Percentiles rank a stretch among this genome's conserved stretches.
Evolutionary conservation across 805 yeast genomes (phyloP).

Genomic region (Sungouiella thailandica): DNA sequence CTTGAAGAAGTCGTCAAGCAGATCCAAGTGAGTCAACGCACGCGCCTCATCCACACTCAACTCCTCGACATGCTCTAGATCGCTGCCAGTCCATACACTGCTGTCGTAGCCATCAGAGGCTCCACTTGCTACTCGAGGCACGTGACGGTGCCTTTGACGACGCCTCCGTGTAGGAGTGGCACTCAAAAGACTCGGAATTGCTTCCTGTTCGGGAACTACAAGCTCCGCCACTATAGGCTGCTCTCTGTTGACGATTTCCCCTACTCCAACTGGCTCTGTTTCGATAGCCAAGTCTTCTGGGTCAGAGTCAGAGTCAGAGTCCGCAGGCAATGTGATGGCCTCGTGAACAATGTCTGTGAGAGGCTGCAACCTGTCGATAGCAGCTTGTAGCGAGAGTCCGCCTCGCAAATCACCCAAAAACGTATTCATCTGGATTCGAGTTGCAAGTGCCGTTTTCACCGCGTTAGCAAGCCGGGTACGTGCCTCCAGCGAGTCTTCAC

Average conservation of each 20-base stretch:
- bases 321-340: slow-evolving; percentile 46
- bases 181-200: slow-evolving; percentile 3
- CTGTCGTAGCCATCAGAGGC: slow-evolving; percentile 12
- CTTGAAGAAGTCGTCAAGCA: slow-evolving; percentile 33
- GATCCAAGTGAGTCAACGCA: slow-evolving; percentile 32
- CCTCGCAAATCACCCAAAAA: slow-evolving; percentile 35
- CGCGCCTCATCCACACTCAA: slow-evolving; percentile 29
- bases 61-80: slow-evolving; percentile 27
- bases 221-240: slow-evolving; percentile 49
- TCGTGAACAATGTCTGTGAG: slow-evolving; percentile 41
- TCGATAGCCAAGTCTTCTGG: slow-evolving; percentile 16
- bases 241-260: slow-evolving; percentile 41
- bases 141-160: slow-evolving; percentile 1
- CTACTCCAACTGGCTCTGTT: slow-evolving; percentile 54
- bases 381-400: slow-evolving; percentile 47
- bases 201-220: slow-evolving; percentile 42
- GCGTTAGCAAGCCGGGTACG: slow-evolving; percentile 22
- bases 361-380: slow-evolving; percentile 49
- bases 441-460: slow-evolving; percentile 34
- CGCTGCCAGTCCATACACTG: slow-evolving; percentile 10
- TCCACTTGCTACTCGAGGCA: slow-evolving; percentile 5
- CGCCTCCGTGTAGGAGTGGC: slow-evolving; percentile 8
- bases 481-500: slow-evolving; percentile 10
- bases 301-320: slow-evolving; percentile 34
- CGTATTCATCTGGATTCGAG: slow-evolving; percentile 39